Percentiles rank a stretch among this genome's conserved stretches.
Conservation (phyloP, 2,329 filamentous ascomycete species). For the Penicillium sumatraense region DNA sequence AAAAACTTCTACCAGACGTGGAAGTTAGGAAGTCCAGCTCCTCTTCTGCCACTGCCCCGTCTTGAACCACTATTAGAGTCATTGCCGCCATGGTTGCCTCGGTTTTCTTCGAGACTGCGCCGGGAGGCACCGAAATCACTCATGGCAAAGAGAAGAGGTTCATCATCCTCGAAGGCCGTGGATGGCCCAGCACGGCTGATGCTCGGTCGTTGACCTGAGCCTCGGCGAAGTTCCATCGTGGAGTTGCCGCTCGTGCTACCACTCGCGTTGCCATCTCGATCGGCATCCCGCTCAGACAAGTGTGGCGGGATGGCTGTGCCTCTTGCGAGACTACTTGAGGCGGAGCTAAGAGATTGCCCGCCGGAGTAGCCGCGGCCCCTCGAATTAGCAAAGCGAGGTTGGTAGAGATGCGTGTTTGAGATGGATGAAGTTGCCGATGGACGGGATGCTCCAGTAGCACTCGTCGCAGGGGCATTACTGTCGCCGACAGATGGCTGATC, state of each 20-base stretch:
- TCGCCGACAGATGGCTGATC: slow-evolving; percentile 27
- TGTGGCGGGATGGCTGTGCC: slow-evolving; percentile 38
- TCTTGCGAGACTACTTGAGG: slow-evolving; percentile 45
- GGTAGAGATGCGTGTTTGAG: slow-evolving; percentile 40
- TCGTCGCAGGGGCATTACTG: slow-evolving; percentile 17
- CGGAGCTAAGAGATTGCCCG: slow-evolving; percentile 44
- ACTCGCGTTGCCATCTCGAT: slow-evolving; percentile 44
- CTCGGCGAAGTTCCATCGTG: slow-evolving; percentile 40
- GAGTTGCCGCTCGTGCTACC: slow-evolving; percentile 47
- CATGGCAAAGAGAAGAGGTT: slow-evolving; percentile 52
- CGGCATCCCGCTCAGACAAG: slow-evolving; percentile 40
- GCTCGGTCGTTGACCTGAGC: slow-evolving; percentile 39
- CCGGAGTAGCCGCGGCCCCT: slow-evolving; percentile 45
- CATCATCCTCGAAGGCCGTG: slow-evolving; percentile 45
- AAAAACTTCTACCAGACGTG: slow-evolving; percentile 33
- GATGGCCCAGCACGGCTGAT: slow-evolving; percentile 36
- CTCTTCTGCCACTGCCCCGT: slow-evolving; percentile 42
- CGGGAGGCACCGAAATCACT: slow-evolving; percentile 50
- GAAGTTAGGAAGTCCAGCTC: slow-evolving; percentile 38
- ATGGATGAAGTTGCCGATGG: slow-evolving; percentile 34
- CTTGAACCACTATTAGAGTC: slow-evolving; percentile 37
- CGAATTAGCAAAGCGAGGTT: slow-evolving; percentile 42
- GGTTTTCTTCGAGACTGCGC: slow-evolving; percentile 48
- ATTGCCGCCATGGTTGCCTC: slow-evolving; percentile 35
- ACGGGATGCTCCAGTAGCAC: slow-evolving; percentile 21